Conservation (phyloP, 371 early-diverging fungal species). For the Amoeboradix gromovi region DNA sequence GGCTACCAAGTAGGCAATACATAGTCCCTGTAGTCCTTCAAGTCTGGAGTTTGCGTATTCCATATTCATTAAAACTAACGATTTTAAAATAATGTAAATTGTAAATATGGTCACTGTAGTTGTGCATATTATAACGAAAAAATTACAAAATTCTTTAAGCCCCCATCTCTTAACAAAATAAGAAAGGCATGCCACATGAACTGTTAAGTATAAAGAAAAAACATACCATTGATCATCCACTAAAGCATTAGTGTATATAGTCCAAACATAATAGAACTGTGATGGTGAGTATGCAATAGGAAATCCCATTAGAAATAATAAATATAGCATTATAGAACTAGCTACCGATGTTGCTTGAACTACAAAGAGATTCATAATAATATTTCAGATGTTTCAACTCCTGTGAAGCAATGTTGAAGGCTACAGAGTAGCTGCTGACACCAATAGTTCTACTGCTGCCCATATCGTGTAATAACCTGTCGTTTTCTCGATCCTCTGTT, state of each 20-base stretch:
- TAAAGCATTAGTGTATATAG: neutral
- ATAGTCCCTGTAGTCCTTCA: conserved; percentile 31
- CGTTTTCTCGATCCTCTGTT: too few species aligned
- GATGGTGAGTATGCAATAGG: neutral
- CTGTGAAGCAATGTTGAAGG: too few species aligned
- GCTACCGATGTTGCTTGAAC: neutral
- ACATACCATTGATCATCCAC: neutral
- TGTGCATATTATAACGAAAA: neutral
- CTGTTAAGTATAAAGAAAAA: neutral
- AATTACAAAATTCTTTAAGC: neutral
- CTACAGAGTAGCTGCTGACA: too few species aligned
- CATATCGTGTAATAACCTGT: too few species aligned
- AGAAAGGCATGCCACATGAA: neutral
- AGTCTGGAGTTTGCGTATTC: neutral
- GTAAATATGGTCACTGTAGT: neutral
- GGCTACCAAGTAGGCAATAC: conserved; percentile 35
- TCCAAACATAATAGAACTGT: neutral
- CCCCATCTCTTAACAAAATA: neutral
- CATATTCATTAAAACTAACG: neutral
- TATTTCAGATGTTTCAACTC: too few species aligned
- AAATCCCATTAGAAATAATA: neutral
- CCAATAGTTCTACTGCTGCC: too few species aligned
- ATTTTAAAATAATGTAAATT: neutral
- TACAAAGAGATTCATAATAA: too few species aligned
- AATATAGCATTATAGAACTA: neutral